Evolutionary conservation across 2,329 filamentous ascomycete genomes (phyloP).

Genomic region (Ophiognomonia clavigignenti-juglandacearum): DNA sequence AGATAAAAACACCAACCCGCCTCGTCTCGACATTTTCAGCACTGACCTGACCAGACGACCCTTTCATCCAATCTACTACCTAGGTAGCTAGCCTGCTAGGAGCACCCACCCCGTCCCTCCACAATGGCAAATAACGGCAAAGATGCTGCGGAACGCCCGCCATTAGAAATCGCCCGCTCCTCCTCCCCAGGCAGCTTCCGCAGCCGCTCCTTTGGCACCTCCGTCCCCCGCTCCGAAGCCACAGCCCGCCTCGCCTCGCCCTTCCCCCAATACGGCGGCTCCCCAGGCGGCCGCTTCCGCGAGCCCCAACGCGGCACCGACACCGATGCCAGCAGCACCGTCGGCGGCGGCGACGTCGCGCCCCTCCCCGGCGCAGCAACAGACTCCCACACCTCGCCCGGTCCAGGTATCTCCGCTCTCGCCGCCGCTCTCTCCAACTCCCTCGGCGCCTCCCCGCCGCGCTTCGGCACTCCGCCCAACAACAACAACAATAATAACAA

Average conservation of each 20-base stretch:
- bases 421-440: conserved; percentile 81
- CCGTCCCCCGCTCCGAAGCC: conserved; percentile 52
- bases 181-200: conserved; percentile 43
- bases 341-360: conserved; percentile 39
- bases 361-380: conserved; percentile 60
- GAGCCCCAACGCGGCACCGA: conserved; percentile 32
- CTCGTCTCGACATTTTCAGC: too few species aligned
- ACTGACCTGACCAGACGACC: too few species aligned
- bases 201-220: conserved; percentile 43
- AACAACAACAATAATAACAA: too few species aligned
- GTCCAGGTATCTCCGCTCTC: conserved; percentile 81
- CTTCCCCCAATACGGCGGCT: conserved; percentile 36
- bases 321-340: conserved; percentile 25
- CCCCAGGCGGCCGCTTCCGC: conserved; percentile 16
- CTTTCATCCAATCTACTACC: neutral
- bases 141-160: conserved; percentile 24
- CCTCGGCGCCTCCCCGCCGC: conserved; percentile 63
- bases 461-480: conserved; percentile 63
- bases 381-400: conserved; percentile 57
- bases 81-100: too few species aligned
- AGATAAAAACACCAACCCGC: too few species aligned
- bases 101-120: too few species aligned
- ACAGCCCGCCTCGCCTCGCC: conserved; percentile 59
- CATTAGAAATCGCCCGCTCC: conserved; percentile 35
- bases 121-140: conserved; percentile 25